phyloP scores from a whole-genome alignment of 75 land plant genomes.

The Pinus taeda region DNA sequence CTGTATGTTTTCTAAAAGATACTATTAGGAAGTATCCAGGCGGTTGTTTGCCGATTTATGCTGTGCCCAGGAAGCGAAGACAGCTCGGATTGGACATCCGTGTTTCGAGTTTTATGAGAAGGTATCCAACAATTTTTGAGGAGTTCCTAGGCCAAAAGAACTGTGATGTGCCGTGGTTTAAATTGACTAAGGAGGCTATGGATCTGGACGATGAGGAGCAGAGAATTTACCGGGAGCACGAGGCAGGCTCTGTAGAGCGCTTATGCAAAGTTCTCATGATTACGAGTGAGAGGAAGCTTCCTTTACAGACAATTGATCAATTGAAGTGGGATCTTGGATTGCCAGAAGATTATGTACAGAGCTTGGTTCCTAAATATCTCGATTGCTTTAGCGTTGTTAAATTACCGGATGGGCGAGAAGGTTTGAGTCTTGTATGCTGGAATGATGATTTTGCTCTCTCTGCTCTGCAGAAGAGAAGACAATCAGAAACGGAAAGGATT shows the following conservation, averaged over 20 bases:
- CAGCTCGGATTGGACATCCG: conserved; percentile 28
- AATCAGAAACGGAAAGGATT: background rate
- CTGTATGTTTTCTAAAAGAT: conserved; percentile 31
- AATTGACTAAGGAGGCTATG: conserved; percentile 37
- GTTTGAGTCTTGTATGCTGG: conserved; percentile 43
- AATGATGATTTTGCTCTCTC: conserved; percentile 50
- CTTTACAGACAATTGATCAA: conserved; percentile 50
- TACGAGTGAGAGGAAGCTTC: conserved; percentile 23
- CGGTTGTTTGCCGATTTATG: conserved; percentile 14
- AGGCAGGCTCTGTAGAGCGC: conserved; percentile 30
- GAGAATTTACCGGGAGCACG: conserved; percentile 12
- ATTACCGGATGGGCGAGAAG: conserved; percentile 34
- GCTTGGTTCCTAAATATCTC: conserved; percentile 28
- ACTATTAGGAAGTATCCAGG: conserved; percentile 16
- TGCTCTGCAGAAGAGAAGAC: conserved; percentile 31
- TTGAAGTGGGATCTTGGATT: conserved; percentile 63
- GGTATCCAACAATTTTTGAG: conserved; percentile 51
- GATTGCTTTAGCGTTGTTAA: conserved; percentile 27
- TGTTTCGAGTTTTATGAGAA: conserved; percentile 38
- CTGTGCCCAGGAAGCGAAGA: conserved; percentile 1
- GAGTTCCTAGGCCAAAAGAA: conserved; percentile 20
- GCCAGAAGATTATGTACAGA: conserved; percentile 32
- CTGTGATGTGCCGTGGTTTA: conserved; percentile 21
- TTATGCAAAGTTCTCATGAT: conserved; percentile 61
- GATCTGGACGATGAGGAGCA: conserved; percentile 31